These are phyloP conservation scores for Plantago coronopus DNA, from an alignment of 305 asterid species.

Conservation along the genomic window DNA sequence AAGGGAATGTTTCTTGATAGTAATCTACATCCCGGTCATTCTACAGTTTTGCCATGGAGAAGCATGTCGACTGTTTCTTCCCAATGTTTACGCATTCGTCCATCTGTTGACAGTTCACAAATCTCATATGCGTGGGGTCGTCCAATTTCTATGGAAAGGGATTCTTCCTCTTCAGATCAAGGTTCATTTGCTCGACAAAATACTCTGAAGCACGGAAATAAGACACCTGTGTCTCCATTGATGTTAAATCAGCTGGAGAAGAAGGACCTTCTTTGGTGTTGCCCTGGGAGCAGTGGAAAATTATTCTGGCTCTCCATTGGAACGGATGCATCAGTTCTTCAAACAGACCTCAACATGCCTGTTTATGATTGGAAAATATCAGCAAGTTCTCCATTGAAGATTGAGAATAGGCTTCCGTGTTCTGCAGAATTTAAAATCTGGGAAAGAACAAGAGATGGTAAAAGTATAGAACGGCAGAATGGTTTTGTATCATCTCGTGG, in stretches of 20 bases:
- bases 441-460: conserved; percentile 79
- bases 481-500: conserved; percentile 82
- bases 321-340: conserved; percentile 92
- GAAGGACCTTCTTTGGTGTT: conserved; percentile 82
- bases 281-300: conserved; percentile 70
- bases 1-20: conserved; percentile 41
- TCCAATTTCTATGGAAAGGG: conserved; percentile 73
- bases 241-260: conserved; percentile 86
- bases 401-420: conserved; percentile 97
- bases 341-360: conserved; percentile 80
- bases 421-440: conserved; percentile 68
- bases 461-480: conserved; percentile 66
- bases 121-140: conserved; percentile 79
- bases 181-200: conserved; percentile 65
- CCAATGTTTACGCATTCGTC: conserved; percentile 82
- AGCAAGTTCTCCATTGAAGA: conserved; percentile 77
- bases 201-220: conserved; percentile 53
- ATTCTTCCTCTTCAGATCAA: conserved; percentile 60
- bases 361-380: conserved; percentile 98
- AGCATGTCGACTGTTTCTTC: conserved; percentile 64
- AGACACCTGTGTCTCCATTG: conserved; percentile 55
- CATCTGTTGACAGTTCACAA: conserved; percentile 53
- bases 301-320: conserved; percentile 83
- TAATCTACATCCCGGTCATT: conserved; percentile 53
- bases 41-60: conserved; percentile 80